Base-by-base conservation (phyloP, 805 yeast genomes). In the Cyberlindnera japonica region DNA sequence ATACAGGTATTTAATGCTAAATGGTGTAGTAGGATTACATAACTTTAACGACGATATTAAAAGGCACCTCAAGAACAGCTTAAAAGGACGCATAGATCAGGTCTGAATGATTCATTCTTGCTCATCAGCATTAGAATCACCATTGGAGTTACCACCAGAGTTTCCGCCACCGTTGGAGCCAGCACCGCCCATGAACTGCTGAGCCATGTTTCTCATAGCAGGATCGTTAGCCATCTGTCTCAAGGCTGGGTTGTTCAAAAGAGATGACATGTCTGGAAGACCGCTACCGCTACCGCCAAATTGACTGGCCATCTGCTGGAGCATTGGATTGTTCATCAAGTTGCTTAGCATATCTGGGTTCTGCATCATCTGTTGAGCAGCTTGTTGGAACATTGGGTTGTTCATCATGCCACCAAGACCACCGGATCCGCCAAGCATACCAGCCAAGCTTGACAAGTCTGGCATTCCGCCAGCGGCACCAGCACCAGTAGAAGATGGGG, bases 331-430 rank as follows among this genome's bases (percentile, higher is more conserved):
- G 62, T 67, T 77, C 86, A 90, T 76, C 59, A 90, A 65, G 35
- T 79, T 77, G 45, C 67, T 70, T 71, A 89, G 65, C 35, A 93
- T 87, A 25, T 68, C 73, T 26, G 97, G 96, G 60, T 89, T 80
- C 38, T 79, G 77, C 96, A 88, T 86, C 79, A 88, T 71, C 57
- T 76, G 75, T 64, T 84, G 90, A 32, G 95, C 95, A 61, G 89
- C 89, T 63, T 82, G 84, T 83, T 83, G 83, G 46, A 91, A 63
- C 64, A 82, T 91, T n/a, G 99, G 99, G 64, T 90, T 89, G 64
- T 75, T 80, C 81, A 90, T 73, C 67, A 90, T 62, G 22, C 80
- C 77, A 35, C 78, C 69, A 41, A 88, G 68, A 25, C 28, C 28
- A 25, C 28, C 28, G n/a, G 28, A 8, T 25, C 28, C 28, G n/a